Evolutionary conservation across 345 rosid genomes (phyloP), one percentile per base, ranked within the genome.

Genomic region (Eucalyptus marginata): DNA sequence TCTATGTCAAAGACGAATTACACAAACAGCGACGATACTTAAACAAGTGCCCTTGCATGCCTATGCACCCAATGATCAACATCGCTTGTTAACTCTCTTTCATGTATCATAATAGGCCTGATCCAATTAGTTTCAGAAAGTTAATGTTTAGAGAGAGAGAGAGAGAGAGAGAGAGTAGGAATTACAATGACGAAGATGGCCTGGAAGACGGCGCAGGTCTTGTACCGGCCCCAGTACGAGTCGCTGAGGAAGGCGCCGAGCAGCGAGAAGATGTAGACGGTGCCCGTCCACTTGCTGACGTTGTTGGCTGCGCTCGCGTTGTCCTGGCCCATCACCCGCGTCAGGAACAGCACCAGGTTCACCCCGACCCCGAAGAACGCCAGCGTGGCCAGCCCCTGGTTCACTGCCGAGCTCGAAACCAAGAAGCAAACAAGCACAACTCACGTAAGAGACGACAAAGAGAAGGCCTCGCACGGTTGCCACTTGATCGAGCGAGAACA

Each of bases 201-300:
- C 92, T 97, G 99, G 76, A 98, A 98, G 90, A 96, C 93, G 44
- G 98, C 96, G 92, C 99, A 96, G 29, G 99, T 98, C 92, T 95
- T 95, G 94, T 95, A 97, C 47, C 99, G 93, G 54, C 99, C 99
- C 99, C 99, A 98, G 89, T 95, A 98, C 86, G 99, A 95, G 89
- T 98, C 99, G 79, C 98, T 97, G 86, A 98, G 99, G 92, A 98
- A 97, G 91, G 99, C 99, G 3, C 99, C 99, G 2, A 98, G 96
- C 36, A 98, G 91, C 50, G 99, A 98, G 96, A 96, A 98, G 49
- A 97, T 92, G 89, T 98, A 97, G 92, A 98, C 99, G 20, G 99
- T 98, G 84, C 99, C 99, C 20, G 99, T 97, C 99, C 99, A 98
- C 92, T 98, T 96, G 97, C 99, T 98, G 33, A 98, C 98, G 87